Percentiles rank a stretch among this genome's conserved stretches.
Conservation (phyloP, 2,329 filamentous ascomycete genomes). For the Colletotrichum sojae region DNA sequence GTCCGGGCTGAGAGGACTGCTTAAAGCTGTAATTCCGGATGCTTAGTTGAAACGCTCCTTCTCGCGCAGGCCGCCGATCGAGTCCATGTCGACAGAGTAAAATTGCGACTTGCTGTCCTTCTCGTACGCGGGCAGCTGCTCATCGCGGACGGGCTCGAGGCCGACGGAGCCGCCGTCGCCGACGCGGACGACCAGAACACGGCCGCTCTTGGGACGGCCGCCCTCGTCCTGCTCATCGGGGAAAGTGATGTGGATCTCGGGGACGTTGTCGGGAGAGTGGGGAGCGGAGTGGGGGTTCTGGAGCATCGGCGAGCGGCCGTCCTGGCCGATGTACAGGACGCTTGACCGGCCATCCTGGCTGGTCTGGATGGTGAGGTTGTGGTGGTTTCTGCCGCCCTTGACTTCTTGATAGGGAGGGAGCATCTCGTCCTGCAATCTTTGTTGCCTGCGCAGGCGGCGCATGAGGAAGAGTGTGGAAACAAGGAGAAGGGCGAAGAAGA, state of each 20-base stretch:
- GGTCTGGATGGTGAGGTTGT: slow-evolving; percentile 72
- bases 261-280: slow-evolving; percentile 84
- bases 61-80: slow-evolving; percentile 94
- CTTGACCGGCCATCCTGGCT: slow-evolving; percentile 71
- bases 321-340: slow-evolving; percentile 84
- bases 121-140: slow-evolving; percentile 89
- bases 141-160: slow-evolving; percentile 87
- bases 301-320: slow-evolving; percentile 78
- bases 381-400: slow-evolving; percentile 66
- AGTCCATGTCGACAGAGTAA: slow-evolving; percentile 93
- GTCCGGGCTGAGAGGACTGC: slow-evolving; percentile 30
- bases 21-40: slow-evolving; percentile 19
- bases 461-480: slow-evolving; percentile 79
- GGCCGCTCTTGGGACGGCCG: slow-evolving; percentile 85
- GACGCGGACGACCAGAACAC: slow-evolving; percentile 92
- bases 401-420: slow-evolving; percentile 80
- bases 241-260: slow-evolving; percentile 98
- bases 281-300: slow-evolving; percentile 82
- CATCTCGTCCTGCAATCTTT: slow-evolving; percentile 63
- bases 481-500: slow-evolving; percentile 79
- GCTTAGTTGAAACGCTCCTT: slow-evolving; percentile 70
- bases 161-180: slow-evolving; percentile 89
- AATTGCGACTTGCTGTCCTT: slow-evolving; percentile 85
- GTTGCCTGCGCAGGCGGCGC: slow-evolving; percentile 72
- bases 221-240: slow-evolving; percentile 92